These are phyloP conservation scores for Candida broadrunensis DNA, from an alignment of 805 yeast genomes.

Conservation along the genomic window DNA sequence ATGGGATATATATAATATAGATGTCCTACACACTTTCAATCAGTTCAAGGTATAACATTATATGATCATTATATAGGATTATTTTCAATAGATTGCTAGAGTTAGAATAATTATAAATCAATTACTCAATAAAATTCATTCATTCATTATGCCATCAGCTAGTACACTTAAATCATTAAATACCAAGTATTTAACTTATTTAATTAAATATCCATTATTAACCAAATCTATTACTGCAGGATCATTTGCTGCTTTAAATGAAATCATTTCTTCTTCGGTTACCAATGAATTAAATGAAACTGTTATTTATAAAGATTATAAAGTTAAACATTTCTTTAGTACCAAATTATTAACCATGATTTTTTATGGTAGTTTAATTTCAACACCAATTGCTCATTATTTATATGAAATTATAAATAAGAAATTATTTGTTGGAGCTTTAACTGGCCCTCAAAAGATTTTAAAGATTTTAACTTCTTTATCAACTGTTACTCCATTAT, in stretches of 20 bases:
- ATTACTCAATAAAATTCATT: too few relatives aligned
- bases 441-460: slow-evolving; percentile 37
- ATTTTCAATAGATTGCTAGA: too few relatives aligned
- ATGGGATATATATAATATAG: too few relatives aligned
- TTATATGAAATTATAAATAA: slow-evolving; percentile 49
- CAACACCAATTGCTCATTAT: slow-evolving; percentile 59
- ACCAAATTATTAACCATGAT: slow-evolving; percentile 52
- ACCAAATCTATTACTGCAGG: slow-evolving; percentile 61
- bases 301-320: slow-evolving; percentile 10
- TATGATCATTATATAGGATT: too few relatives aligned
- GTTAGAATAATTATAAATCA: too few relatives aligned
- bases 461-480: slow-evolving; percentile 51
- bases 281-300: slow-evolving; percentile 42
- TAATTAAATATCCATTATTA: slow-evolving; percentile 50
- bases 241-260: slow-evolving; percentile 53
- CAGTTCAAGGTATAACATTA: too few relatives aligned
- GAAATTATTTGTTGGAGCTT: slow-evolving; percentile 37
- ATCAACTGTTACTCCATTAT: slow-evolving; percentile 53
- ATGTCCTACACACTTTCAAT: too few relatives aligned
- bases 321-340: slow-evolving; percentile 39
- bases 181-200: slow-evolving; percentile 30
- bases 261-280: slow-evolving; percentile 49
- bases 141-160: background rate
- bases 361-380: slow-evolving; percentile 50
- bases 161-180: slow-evolving; percentile 13